These are phyloP conservation scores for Aspergillus tamarii DNA, from an alignment of 2,329 filamentous ascomycete genomes.

Conservation along the genomic window DNA sequence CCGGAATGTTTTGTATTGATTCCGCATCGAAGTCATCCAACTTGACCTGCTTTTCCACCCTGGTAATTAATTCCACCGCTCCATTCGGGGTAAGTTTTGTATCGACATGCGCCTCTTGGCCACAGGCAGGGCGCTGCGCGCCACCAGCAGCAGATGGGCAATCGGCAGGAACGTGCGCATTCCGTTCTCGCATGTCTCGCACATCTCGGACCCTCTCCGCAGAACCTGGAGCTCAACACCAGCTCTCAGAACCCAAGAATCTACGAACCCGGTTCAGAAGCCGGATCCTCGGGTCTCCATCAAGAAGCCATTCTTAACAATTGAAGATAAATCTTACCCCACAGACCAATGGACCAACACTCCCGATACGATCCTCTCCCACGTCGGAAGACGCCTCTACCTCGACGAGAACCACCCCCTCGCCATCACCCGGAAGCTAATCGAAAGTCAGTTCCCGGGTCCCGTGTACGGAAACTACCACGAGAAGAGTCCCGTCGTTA, in stretches of 20 bases:
- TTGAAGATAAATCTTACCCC: conserved; percentile 66
- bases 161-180: conserved; percentile 29
- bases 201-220: conserved; percentile 22
- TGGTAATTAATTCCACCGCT: background rate
- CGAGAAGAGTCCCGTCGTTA: conserved; percentile 79
- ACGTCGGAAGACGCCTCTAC: conserved; percentile 79
- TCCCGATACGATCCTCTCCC: conserved; percentile 71
- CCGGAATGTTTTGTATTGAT: conserved; percentile 23
- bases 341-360: conserved; percentile 87
- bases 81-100: background rate
- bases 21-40: background rate
- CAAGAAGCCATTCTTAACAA: conserved; percentile 47
- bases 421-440: conserved; percentile 85
- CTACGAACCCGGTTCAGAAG: conserved; percentile 12
- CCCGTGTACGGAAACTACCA: conserved; percentile 78
- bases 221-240: conserved; percentile 39
- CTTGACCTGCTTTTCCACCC: background rate
- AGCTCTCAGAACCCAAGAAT: conserved; percentile 28
- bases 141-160: conserved; percentile 39
- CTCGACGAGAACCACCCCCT: conserved; percentile 89
- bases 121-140: conserved; percentile 43
- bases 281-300: conserved; percentile 2
- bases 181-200: conserved; percentile 24
- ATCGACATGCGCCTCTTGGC: conserved; percentile 42
- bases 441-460: conserved; percentile 81